A percentile compares a stretch with the other conserved stretches of the same genome.
Conservation (phyloP, 2,329 filamentous ascomycete species). For the Paecilomyces formosus region DNA sequence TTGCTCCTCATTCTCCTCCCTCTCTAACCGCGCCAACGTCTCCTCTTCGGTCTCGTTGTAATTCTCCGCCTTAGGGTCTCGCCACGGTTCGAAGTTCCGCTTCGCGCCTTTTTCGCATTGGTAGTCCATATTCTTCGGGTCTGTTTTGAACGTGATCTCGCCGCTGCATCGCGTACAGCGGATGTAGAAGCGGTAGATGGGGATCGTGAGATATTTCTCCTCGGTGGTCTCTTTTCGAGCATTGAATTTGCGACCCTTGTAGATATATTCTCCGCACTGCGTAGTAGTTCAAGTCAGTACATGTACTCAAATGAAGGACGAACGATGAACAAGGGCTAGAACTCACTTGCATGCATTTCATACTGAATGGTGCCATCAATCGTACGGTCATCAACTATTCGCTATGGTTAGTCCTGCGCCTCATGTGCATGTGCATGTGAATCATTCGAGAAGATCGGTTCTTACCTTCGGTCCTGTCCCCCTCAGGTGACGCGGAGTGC, state of each 20-base stretch:
- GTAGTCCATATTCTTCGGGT: slow-evolving; percentile 90
- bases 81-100: slow-evolving; percentile 90
- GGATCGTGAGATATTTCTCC: slow-evolving; percentile 80
- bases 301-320: background rate
- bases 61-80: slow-evolving; percentile 52
- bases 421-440: background rate
- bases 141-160: slow-evolving; percentile 89
- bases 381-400: slow-evolving; percentile 66
- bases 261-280: slow-evolving; percentile 71
- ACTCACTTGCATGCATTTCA: slow-evolving; percentile 54
- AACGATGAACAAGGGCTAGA: background rate
- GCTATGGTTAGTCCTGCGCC: background rate
- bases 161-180: slow-evolving; percentile 77
- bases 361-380: slow-evolving; percentile 80
- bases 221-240: slow-evolving; percentile 87
- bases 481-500: slow-evolving; percentile 50
- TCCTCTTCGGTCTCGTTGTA: slow-evolving; percentile 77
- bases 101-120: slow-evolving; percentile 73
- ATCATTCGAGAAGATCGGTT: background rate
- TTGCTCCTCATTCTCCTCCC: slow-evolving; percentile 59
- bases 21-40: slow-evolving; percentile 73
- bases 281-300: slow-evolving; percentile 5
- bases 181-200: slow-evolving; percentile 86
- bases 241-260: slow-evolving; percentile 93
- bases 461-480: slow-evolving; percentile 59